A percentile compares a stretch with the other conserved stretches of the same genome.
Conservation (phyloP, 106 monocot genomes). For the Hemerocallis citrina region DNA sequence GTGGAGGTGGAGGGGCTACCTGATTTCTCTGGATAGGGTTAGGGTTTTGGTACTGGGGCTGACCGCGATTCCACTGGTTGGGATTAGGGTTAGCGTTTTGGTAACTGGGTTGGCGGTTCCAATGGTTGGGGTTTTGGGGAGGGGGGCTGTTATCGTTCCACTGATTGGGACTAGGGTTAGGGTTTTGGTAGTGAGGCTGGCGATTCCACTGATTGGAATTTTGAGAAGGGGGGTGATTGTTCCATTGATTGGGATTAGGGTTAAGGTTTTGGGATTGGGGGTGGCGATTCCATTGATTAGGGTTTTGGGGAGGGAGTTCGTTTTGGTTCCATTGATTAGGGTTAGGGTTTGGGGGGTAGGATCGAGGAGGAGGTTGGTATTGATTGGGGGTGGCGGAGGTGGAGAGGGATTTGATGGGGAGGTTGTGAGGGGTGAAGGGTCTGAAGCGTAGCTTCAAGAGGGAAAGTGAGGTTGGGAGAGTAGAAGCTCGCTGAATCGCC, state of each 20-base stretch:
- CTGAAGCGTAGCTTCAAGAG: slow-evolving; percentile 11
- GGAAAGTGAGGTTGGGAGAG: background rate
- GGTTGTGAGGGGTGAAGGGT: background rate
- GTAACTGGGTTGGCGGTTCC: no score
- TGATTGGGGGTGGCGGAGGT: slow-evolving; percentile 17
- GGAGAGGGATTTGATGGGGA: slow-evolving; percentile 14
- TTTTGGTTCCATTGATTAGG: background rate
- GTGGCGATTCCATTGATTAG: slow-evolving; percentile 17
- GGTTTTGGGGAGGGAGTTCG: background rate
- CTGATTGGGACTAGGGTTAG: no score
- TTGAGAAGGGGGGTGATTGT: no score
- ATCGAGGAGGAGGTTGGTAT: slow-evolving; percentile 9
- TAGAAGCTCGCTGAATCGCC: background rate
- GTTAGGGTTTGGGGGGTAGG: slow-evolving; percentile 2
- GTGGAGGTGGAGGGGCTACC: slow-evolving; percentile 9
- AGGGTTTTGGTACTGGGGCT: background rate
- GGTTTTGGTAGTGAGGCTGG: no score
- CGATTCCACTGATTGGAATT: no score
- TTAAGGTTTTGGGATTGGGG: no score
- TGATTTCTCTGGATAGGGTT: background rate
- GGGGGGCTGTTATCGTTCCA: no score
- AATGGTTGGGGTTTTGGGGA: no score
- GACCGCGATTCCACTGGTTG: slow-evolving; percentile 7
- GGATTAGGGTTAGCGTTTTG: slow-evolving; percentile 7
- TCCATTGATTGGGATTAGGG: no score